Evolutionary conservation across 139 green algal genomes (phyloP), one percentile per base, ranked within the genome.

Genomic region (Picochlorum sp.): DNA sequence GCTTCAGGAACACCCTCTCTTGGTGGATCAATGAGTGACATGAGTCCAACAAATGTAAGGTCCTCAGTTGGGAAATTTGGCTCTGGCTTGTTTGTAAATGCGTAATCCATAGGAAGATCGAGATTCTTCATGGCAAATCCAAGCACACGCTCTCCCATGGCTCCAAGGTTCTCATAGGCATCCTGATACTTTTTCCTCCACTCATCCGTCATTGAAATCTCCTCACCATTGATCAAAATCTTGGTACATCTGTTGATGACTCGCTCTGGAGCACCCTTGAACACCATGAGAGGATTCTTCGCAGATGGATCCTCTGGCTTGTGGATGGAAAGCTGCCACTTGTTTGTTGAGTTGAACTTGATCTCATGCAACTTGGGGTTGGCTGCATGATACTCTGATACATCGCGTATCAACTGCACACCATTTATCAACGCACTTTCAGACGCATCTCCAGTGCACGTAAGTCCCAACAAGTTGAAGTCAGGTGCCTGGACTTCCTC

Each of bases 211-310:
- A 88, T 71, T 16, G 73, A 58, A 47, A 75, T 41, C 61, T 76
- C 74, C 68, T 82, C 28, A 61, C 79, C 82, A 11, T 83, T 74
- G 28, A 91, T 70, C 77, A 95, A 81, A 55, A 94, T 78, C 64
- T 80, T 66, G 18, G 68, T 85, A 76, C 86, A 98, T 16, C 90
- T 82, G 37, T 92, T 81, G 21, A 98, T 73, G 23, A 99, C 75
- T 30, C 81, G 86, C 70, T 98, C 94, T 1, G 92, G 83, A 1
- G 92, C 92, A n/a, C 94, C 94, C 84, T 99, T 97, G 28, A 93
- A 83, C 30, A 96, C 81, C 57, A 96, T 79, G 32, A 83, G 49
- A 21, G 74, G 74, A 71, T 72, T 6, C 23, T 64, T 49, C 23
- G 45, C 61, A 4, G 13, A 41, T 4, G 74, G 24, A 61, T 82